These are phyloP conservation scores for Komagataella mondaviorum DNA, from an alignment of 805 yeast genomes.

Conservation along the genomic window DNA sequence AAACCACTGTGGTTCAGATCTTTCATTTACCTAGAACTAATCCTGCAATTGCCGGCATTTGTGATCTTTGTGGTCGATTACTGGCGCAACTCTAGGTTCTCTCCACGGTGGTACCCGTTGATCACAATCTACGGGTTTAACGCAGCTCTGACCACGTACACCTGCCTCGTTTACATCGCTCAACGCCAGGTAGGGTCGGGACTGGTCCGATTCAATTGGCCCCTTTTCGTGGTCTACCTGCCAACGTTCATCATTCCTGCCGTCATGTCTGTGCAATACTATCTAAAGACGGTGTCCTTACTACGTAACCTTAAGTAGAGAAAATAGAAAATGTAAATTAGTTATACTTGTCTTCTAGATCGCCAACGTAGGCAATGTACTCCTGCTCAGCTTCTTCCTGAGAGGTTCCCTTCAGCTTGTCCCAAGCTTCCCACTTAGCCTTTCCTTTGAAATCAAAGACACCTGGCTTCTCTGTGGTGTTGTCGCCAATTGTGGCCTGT, in stretches of 20 bases:
- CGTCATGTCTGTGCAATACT: constrained; percentile 35
- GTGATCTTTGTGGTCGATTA: constrained; percentile 24
- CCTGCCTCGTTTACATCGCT: constrained; percentile 47
- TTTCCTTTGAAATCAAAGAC: constrained; percentile 88
- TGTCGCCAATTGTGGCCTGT: constrained; percentile 96
- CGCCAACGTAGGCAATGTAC: constrained; percentile 56
- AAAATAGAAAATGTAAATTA: constrained; percentile 3
- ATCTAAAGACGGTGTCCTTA: not conserved
- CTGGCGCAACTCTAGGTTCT: constrained; percentile 7
- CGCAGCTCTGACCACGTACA: constrained; percentile 68
- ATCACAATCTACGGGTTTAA: constrained; percentile 65
- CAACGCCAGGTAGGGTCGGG: constrained; percentile 22
- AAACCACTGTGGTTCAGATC: constrained; percentile 58
- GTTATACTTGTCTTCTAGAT: constrained; percentile 41
- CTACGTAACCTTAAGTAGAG: not conserved
- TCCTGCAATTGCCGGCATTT: constrained; percentile 75
- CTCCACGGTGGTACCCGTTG: constrained; percentile 10
- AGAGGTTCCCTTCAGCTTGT: constrained; percentile 68
- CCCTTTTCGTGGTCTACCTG: constrained; percentile 38
- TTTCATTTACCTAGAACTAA: constrained; percentile 61
- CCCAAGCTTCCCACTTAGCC: constrained; percentile 98
- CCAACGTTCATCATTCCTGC: constrained; percentile 67
- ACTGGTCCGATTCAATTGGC: constrained; percentile 13
- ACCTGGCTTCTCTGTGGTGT: constrained; percentile 78
- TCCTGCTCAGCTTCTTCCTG: constrained; percentile 86